These are phyloP conservation scores for Jacaranda copaia DNA, from an alignment of 257 asterid genomes.

Conservation along the genomic window DNA sequence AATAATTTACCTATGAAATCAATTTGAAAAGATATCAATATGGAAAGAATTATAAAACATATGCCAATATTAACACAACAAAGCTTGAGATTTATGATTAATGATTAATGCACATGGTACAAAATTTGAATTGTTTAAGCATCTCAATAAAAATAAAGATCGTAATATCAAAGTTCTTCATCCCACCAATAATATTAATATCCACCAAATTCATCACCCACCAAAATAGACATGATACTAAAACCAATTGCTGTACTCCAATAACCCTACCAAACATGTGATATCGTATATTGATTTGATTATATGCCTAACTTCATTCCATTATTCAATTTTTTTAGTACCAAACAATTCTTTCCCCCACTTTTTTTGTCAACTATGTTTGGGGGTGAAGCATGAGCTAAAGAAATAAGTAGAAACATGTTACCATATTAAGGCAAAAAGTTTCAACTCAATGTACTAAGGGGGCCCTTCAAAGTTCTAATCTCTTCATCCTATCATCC, in stretches of 20 bases:
- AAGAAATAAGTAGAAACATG: too few species aligned
- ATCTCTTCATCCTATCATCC: too few species aligned
- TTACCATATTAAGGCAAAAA: too few species aligned
- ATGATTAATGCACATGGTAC: background rate
- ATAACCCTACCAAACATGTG: slow-evolving; percentile 23
- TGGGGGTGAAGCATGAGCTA: too few species aligned
- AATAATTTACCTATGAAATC: background rate
- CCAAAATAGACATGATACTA: background rate
- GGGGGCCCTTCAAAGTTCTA: too few species aligned
- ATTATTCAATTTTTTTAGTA: background rate
- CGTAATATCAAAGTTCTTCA: background rate
- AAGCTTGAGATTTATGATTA: background rate
- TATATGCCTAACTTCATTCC: slow-evolving; percentile 20
- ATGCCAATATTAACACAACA: background rate
- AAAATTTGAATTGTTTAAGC: background rate
- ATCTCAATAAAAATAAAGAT: background rate
- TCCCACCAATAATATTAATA: background rate
- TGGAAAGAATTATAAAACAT: background rate
- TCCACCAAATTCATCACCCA: background rate
- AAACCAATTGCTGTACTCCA: slow-evolving; percentile 30
- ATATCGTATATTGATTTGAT: slow-evolving; percentile 23
- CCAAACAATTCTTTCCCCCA: background rate
- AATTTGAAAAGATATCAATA: background rate
- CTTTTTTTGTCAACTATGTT: background rate
- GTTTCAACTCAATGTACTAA: too few species aligned